Evolutionary conservation across 164 flowering plant genomes (phyloP), one percentile per base, ranked within the genome.

Genomic region (Pachysandra terminalis): DNA sequence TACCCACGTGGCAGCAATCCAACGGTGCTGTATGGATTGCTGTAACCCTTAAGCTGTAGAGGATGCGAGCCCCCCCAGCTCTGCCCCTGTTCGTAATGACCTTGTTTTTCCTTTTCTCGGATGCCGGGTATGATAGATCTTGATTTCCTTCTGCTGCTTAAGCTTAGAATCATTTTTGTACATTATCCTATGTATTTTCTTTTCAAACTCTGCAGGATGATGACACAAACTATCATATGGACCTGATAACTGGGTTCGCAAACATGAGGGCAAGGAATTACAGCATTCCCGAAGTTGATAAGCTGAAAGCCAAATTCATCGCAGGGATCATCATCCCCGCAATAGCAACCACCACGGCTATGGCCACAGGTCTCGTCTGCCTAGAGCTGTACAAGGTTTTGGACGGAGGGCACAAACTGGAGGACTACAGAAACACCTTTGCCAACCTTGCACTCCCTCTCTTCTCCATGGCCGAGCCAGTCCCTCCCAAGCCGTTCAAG

Each of bases 331-430:
- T 90, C 62, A 90, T 91, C 27, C 97, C 97, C 32, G 96, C 96
- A 19, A 90, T 91, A 68, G 97, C 96, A 41, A 90, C 96, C 22
- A 76, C 94, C 52, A 91, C 96, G 0, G 96, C 96, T 0, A 83
- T 91, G 93, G 96, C 94, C 14, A 91, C 97, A 0, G 97, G 97
- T 56, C 85, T 91, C 15, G 96, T 91, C n/a, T 91, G 97, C 81
- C 82, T 90, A 23, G 96, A 91, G 72, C 86, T 91, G 24, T 91
- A 90, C 88, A 91, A 91, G 75, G 96, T 83, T 71, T 58, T 90
- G 21, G 83, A 73, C 57, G 91, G 90, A 51, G 87, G 80, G 6
- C 96, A 90, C 82, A 83, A 83, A 63, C 37, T 91, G 65, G 96
- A 91, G 71, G 96, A 87, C 76, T 91, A 91, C 68, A 73, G 92